A percentile compares a stretch with the other conserved stretches of the same genome.
Evolutionary conservation across 164 flowering plant genomes (phyloP).

Genomic region (Litsea cubeba): DNA sequence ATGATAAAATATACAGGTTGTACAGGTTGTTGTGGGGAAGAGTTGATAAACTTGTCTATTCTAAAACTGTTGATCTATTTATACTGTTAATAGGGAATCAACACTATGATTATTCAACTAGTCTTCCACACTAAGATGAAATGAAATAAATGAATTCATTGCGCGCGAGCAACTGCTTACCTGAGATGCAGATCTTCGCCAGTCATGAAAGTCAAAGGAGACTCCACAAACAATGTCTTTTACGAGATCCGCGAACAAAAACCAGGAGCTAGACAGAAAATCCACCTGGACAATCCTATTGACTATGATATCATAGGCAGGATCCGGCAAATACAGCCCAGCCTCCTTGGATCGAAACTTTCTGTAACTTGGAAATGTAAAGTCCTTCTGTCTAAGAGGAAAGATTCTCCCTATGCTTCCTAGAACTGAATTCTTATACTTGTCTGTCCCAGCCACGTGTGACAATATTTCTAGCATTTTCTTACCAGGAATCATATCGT

Average conservation of each 20-base stretch:
- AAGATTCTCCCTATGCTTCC: conserved; percentile 96
- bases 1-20: no score
- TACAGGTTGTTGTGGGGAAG: no score
- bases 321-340: conserved; percentile 95
- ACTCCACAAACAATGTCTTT: conserved; percentile 86
- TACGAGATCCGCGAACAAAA: conserved; percentile 85
- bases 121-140: neutral
- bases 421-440: conserved; percentile 82
- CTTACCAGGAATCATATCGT: conserved; percentile 93
- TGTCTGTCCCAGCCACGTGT: conserved; percentile 90
- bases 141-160: neutral
- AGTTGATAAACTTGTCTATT: no score
- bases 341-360: conserved; percentile 94
- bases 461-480: conserved; percentile 89
- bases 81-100: neutral
- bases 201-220: conserved; percentile 86
- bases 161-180: conserved; percentile 23
- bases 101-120: neutral
- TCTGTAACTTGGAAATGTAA: conserved; percentile 86
- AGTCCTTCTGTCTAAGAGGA: conserved; percentile 91
- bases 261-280: conserved; percentile 97
- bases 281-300: conserved; percentile 90
- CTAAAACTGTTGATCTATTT: no score
- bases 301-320: conserved; percentile 86
- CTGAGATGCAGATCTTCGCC: conserved; percentile 98